These are phyloP conservation scores for Cryptococcus jaspeensis DNA, from an alignment of 1,284 basidiomycete genomes.

Conservation along the genomic window DNA sequence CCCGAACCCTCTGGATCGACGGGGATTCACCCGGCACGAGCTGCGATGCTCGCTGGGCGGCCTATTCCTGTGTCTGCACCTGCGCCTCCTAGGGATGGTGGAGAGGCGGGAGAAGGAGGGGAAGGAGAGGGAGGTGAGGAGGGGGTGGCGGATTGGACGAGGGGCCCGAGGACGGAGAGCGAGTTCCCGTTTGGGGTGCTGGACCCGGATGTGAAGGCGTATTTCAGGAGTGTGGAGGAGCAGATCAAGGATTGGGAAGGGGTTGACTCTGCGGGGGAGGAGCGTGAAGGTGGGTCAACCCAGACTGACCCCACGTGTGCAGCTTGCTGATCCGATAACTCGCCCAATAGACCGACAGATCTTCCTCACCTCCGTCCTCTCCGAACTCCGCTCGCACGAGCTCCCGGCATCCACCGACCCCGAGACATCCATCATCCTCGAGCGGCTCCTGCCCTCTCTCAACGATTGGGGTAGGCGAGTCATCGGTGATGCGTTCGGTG, in stretches of 20 bases:
- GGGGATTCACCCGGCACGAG: constrained; percentile 43
- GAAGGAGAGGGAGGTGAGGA: constrained; percentile 8
- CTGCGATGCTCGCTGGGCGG: constrained; percentile 35
- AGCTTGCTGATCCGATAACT: too few species aligned
- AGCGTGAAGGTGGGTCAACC: constrained; percentile 67
- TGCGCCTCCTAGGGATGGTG: background rate
- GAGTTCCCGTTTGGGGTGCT: constrained; percentile 84
- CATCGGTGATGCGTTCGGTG: constrained; percentile 76
- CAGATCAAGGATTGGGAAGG: constrained; percentile 84
- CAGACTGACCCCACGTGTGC: background rate
- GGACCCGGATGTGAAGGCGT: constrained; percentile 83
- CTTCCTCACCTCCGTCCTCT: constrained; percentile 79
- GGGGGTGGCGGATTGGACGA: constrained; percentile 33
- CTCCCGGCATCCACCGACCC: constrained; percentile 85
- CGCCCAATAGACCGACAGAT: constrained; percentile 65
- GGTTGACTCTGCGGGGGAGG: constrained; percentile 49
- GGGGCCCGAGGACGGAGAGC: constrained; percentile 52
- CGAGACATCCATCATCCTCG: constrained; percentile 82
- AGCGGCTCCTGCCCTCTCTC: constrained; percentile 85
- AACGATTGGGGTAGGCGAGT: constrained; percentile 89
- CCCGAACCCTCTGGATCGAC: constrained; percentile 21
- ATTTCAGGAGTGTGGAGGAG: constrained; percentile 80
- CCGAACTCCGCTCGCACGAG: constrained; percentile 81
- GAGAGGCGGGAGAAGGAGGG: constrained; percentile 6
- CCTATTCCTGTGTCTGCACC: constrained; percentile 7